Percentiles rank a stretch among this genome's conserved stretches.
Evolutionary conservation across 2,329 filamentous ascomycete species (phyloP).

Genomic region (Huntiella abstrusa): DNA sequence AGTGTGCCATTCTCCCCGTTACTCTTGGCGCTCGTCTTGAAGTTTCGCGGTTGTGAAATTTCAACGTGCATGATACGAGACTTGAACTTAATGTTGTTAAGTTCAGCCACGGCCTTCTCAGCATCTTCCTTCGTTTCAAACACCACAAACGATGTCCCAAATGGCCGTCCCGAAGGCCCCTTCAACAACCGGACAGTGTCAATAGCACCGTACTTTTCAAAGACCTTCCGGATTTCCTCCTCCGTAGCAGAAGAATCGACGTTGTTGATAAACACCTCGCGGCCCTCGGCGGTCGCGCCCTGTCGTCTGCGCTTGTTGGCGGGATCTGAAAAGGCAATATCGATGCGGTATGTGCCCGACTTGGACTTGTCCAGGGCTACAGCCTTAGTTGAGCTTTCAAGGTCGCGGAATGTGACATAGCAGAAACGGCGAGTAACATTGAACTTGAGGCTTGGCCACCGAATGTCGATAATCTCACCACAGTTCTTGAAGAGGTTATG

Average conservation of each 20-base stretch:
- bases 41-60: conserved; percentile 35
- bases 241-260: conserved; percentile 44
- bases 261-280: conserved; percentile 65
- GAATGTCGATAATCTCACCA: conserved; percentile 67
- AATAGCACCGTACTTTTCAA: conserved; percentile 58
- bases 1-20: conserved; percentile 18
- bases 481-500: conserved; percentile 50
- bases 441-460: conserved; percentile 80
- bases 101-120: conserved; percentile 41
- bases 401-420: conserved; percentile 72
- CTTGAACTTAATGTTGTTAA: conserved; percentile 54
- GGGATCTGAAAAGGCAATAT: conserved; percentile 74
- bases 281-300: conserved; percentile 67
- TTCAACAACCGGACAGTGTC: conserved; percentile 52
- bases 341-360: conserved; percentile 49
- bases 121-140: conserved; percentile 55
- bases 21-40: conserved; percentile 34
- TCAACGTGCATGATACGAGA: conserved; percentile 50
- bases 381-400: conserved; percentile 49
- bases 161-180: conserved; percentile 47
- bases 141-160: conserved; percentile 64
- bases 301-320: conserved; percentile 56
- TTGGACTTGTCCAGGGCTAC: conserved; percentile 49
- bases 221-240: conserved; percentile 49
- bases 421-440: conserved; percentile 84